These are phyloP conservation scores for Candida pseudoviswanathii DNA, from an alignment of 1,139 yeast genomes.

Conservation along the genomic window DNA sequence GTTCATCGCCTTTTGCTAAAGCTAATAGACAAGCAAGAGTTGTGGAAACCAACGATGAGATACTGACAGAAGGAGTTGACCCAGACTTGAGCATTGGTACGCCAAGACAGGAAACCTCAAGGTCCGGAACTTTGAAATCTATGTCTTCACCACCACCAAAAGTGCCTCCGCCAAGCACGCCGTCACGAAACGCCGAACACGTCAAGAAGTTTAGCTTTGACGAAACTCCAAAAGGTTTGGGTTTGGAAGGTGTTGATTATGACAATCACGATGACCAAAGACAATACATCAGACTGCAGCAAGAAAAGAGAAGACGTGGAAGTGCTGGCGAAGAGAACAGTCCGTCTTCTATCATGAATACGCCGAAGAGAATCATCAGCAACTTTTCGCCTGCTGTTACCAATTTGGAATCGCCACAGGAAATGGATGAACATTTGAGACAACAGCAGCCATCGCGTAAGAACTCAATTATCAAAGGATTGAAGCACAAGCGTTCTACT, in stretches of 20 bases:
- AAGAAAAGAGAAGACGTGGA: slow-evolving; percentile 6
- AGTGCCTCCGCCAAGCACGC: slow-evolving; percentile 33
- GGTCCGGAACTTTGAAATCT: slow-evolving; percentile 11
- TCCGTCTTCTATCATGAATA: slow-evolving; percentile 7
- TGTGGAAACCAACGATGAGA: slow-evolving; percentile 41
- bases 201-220: slow-evolving; percentile 11
- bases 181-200: slow-evolving; percentile 13
- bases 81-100: slow-evolving; percentile 20
- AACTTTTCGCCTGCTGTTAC: slow-evolving; percentile 40
- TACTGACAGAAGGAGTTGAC: slow-evolving; percentile 21
- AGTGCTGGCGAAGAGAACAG: not conserved
- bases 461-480: slow-evolving; percentile 29
- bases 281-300: slow-evolving; percentile 8
- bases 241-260: slow-evolving; percentile 41
- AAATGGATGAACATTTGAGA: slow-evolving; percentile 5
- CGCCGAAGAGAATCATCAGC: slow-evolving; percentile 14
- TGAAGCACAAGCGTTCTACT: slow-evolving; percentile 45
- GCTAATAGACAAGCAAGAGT: slow-evolving; percentile 52
- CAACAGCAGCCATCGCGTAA: slow-evolving; percentile 12
- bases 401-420: slow-evolving; percentile 28
- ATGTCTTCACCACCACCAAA: slow-evolving; percentile 39
- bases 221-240: slow-evolving; percentile 37
- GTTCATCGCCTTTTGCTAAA: slow-evolving; percentile 47
- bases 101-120: slow-evolving; percentile 6
- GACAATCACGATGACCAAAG: slow-evolving; percentile 15